phyloP scores from a whole-genome alignment of 2,329 filamentous ascomycete species.

The Curvularia sp. region DNA sequence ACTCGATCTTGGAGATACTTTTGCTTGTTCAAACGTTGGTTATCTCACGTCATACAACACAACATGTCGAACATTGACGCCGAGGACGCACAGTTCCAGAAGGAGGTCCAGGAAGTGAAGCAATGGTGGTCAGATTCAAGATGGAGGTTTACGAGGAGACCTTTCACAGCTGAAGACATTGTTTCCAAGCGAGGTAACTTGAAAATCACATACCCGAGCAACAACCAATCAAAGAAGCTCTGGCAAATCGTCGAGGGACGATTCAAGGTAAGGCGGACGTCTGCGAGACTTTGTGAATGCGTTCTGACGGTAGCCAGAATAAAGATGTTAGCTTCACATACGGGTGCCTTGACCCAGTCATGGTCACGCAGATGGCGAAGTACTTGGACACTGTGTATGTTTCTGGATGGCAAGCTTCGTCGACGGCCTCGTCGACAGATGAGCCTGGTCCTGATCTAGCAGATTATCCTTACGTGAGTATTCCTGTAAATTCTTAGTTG shows the following conservation, averaged over 20 bases:
- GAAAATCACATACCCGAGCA: constrained; percentile 90
- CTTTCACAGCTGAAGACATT: constrained; percentile 96
- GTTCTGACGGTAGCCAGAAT: constrained; percentile 61
- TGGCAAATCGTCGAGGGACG: constrained; percentile 88
- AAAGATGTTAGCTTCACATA: constrained; percentile 92
- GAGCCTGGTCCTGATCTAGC: constrained; percentile 97
- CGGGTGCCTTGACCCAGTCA: constrained; percentile 95
- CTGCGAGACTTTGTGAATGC: not conserved
- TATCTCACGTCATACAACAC: constrained; percentile 1
- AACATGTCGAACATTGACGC: constrained; percentile 59
- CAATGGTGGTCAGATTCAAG: constrained; percentile 91
- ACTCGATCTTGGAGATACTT: not conserved
- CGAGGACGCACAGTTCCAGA: constrained; percentile 76
- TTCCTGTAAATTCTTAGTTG: not conserved
- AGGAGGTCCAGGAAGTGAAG: constrained; percentile 88
- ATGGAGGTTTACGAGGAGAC: constrained; percentile 91
- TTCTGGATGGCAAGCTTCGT: constrained; percentile 98
- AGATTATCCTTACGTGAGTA: constrained; percentile 76
- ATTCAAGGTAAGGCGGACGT: constrained; percentile 69
- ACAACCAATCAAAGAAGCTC: constrained; percentile 88
- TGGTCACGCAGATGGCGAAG: constrained; percentile 99
- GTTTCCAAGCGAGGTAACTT: constrained; percentile 92
- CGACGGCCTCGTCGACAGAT: constrained; percentile 91
- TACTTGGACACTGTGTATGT: constrained; percentile 99
- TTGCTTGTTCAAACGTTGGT: constrained; percentile 1